Evolutionary conservation across 768 basidiomycete genomes (phyloP).

Genomic region (Xerocomellus intermedius): DNA sequence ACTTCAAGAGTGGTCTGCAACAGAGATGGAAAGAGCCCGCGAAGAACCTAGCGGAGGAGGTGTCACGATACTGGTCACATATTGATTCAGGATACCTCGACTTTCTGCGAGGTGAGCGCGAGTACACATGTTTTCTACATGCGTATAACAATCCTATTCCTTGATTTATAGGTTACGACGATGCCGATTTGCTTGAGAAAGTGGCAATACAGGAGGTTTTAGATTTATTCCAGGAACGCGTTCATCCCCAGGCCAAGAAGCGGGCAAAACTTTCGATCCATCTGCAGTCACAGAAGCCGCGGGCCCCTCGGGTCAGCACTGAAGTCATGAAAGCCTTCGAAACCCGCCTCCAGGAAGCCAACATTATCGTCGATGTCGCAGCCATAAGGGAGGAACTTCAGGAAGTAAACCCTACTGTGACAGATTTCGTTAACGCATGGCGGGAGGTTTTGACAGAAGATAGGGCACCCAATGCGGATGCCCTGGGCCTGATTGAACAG

Average conservation of each 20-base stretch:
- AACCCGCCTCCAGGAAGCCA: constrained; percentile 44
- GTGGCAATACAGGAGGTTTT: constrained; percentile 77
- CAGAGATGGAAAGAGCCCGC: constrained; percentile 80
- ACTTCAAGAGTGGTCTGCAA: constrained; percentile 75
- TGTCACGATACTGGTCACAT: constrained; percentile 61
- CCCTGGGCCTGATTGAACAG: constrained; percentile 46
- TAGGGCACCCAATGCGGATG: constrained; percentile 40
- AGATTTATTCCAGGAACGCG: constrained; percentile 61
- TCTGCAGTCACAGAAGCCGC: constrained; percentile 67
- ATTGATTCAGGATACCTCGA: constrained; percentile 82
- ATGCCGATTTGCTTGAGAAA: constrained; percentile 60
- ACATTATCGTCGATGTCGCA: constrained; percentile 48
- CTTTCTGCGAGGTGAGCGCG: constrained; percentile 74
- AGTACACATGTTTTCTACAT: background rate
- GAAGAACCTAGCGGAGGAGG: constrained; percentile 88
- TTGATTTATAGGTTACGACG: constrained; percentile 56
- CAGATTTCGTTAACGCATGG: constrained; percentile 69
- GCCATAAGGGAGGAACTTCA: constrained; percentile 53
- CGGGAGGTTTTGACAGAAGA: constrained; percentile 39
- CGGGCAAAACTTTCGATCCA: constrained; percentile 87
- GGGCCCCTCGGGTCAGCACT: constrained; percentile 57
- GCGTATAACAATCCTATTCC: background rate
- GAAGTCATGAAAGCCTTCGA: constrained; percentile 65
- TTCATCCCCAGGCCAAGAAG: constrained; percentile 65
- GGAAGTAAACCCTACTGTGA: constrained; percentile 53